phyloP scores from a whole-genome alignment of 1,284 basidiomycete species.

The Cutaneotrichosporon cavernicola region DNA sequence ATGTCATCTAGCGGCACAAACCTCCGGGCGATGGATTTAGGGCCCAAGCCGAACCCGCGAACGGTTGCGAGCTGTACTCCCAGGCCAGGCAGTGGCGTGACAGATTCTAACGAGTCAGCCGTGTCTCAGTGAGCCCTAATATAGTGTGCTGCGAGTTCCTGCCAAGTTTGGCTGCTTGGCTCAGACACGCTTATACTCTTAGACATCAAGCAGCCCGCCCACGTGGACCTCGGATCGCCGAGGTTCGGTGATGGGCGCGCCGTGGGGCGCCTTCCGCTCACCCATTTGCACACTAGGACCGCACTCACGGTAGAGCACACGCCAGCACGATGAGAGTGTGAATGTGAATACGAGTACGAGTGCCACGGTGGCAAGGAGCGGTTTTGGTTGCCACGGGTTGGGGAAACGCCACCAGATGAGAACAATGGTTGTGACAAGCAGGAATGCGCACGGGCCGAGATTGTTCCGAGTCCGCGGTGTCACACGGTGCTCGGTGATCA shows the following conservation, averaged over 20 bases:
- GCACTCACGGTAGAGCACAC: slow-evolving; percentile 21
- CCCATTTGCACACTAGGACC: not conserved
- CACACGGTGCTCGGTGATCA: slow-evolving; percentile 7
- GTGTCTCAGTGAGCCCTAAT: too few relatives aligned
- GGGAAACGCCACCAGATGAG: slow-evolving; percentile 4
- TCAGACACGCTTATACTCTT: too few relatives aligned
- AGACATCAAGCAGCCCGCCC: not conserved
- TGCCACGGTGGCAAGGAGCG: not conserved
- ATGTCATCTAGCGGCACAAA: slow-evolving; percentile 41
- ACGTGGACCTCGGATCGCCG: not conserved
- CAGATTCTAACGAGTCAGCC: slow-evolving; percentile 37
- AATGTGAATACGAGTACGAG: not conserved
- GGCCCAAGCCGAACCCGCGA: slow-evolving; percentile 38
- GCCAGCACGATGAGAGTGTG: slow-evolving; percentile 1
- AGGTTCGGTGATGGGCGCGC: not conserved
- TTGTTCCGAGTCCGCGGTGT: not conserved
- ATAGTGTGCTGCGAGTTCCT: not conserved
- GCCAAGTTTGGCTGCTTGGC: not conserved
- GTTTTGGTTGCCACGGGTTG: not conserved
- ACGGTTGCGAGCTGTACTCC: slow-evolving; percentile 61
- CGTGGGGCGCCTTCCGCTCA: not conserved
- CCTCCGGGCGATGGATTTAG: slow-evolving; percentile 14
- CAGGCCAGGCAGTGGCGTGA: slow-evolving; percentile 57
- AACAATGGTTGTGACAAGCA: not conserved
- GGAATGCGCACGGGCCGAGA: slow-evolving; percentile 3